phyloP scores from a whole-genome alignment of 768 basidiomycete species.

The Lentinula raphanica region DNA sequence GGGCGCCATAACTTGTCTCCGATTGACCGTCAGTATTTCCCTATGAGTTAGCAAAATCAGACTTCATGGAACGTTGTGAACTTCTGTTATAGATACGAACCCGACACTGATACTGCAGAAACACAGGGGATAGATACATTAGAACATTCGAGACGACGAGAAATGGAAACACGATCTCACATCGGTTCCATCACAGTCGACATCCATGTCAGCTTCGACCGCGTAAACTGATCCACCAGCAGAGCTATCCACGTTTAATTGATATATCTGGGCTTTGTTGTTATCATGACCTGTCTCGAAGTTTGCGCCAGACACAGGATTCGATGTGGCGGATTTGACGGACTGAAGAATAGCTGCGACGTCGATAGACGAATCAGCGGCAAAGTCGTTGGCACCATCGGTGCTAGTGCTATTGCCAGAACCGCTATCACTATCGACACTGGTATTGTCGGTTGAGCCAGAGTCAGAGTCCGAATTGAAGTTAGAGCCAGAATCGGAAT shows the following conservation, averaged over 20 bases:
- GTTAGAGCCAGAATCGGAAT: background rate
- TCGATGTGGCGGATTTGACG: conserved; percentile 12
- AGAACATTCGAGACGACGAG: background rate
- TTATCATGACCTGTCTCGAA: conserved; percentile 11
- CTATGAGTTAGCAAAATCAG: conserved; percentile 4
- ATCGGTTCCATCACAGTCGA: conserved; percentile 20
- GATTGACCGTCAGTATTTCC: conserved; percentile 18
- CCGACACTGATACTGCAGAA: background rate
- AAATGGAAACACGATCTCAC: conserved; percentile 7
- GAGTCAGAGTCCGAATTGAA: background rate
- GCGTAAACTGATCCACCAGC: conserved; percentile 13
- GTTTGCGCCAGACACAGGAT: background rate
- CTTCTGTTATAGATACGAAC: too few relatives aligned
- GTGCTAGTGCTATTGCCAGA: background rate
- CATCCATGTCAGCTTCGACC: conserved; percentile 23
- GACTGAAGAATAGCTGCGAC: conserved; percentile 13
- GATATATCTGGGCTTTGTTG: conserved; percentile 12
- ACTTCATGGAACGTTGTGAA: too few relatives aligned
- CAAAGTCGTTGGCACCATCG: background rate
- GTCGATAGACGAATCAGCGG: conserved; percentile 1
- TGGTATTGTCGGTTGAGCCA: background rate
- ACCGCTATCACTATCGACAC: background rate
- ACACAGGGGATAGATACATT: background rate
- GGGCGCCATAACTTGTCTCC: conserved; percentile 18
- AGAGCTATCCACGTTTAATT: conserved; percentile 14